Conservation (phyloP, 805 yeast genomes). For the Metschnikowia matae region DNA sequence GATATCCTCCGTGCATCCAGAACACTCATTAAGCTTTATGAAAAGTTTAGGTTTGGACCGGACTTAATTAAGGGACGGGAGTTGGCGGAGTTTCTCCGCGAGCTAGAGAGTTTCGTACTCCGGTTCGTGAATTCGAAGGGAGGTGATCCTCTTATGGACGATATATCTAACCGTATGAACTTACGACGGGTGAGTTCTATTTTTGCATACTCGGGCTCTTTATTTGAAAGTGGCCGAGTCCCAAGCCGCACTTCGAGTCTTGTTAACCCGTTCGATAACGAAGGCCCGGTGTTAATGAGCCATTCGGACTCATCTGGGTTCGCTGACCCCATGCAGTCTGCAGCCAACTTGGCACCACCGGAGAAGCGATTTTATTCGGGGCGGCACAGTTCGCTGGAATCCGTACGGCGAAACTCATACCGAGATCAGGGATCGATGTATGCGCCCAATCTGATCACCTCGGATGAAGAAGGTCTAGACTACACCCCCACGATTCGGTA, state of each 20-base stretch:
- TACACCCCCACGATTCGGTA: not conserved
- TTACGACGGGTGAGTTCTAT: constrained; percentile 2
- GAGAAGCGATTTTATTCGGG: not conserved
- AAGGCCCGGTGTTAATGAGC: not conserved
- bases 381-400: not conserved
- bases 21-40: constrained; percentile 50
- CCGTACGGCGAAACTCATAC: not conserved
- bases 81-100: constrained; percentile 53
- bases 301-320: not conserved
- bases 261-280: constrained; percentile 11
- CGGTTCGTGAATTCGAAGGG: constrained; percentile 6
- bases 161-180: not conserved
- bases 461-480: not conserved
- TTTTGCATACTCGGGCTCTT: constrained; percentile 6
- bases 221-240: not conserved
- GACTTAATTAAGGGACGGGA: constrained; percentile 53
- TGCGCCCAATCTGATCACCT: not conserved
- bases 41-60: constrained; percentile 64
- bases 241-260: constrained; percentile 6
- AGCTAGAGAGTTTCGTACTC: constrained; percentile 17
- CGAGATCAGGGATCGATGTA: not conserved
- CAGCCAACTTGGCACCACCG: not conserved
- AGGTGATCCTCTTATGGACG: constrained; percentile 5
- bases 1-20: constrained; percentile 15
- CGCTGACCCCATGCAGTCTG: not conserved